A percentile compares a stretch with the other conserved stretches of the same genome.
Evolutionary conservation across 805 yeast genomes (phyloP).

Genomic region (Kodamaea kaohsiungensis): DNA sequence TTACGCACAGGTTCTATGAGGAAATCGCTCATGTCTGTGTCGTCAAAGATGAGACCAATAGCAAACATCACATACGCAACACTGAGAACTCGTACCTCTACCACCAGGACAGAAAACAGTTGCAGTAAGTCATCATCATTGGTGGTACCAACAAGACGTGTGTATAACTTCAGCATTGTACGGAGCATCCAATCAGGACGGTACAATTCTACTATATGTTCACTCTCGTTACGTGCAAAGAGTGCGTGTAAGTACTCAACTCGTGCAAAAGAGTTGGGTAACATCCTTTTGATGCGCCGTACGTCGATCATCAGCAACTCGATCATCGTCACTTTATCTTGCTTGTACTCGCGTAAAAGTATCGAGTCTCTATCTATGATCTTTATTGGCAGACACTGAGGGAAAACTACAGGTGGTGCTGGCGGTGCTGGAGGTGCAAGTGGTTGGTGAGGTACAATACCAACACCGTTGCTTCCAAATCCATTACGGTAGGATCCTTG

Average conservation of each 20-base stretch:
- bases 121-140: slow-evolving; percentile 9
- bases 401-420: slow-evolving; percentile 1
- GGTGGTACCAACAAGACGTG: slow-evolving; percentile 3
- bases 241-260: slow-evolving; percentile 6
- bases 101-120: slow-evolving; percentile 6
- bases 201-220: slow-evolving; percentile 5
- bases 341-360: background rate
- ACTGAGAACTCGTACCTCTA: slow-evolving; percentile 19
- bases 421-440: background rate
- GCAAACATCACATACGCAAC: slow-evolving; percentile 21
- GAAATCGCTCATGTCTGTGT: slow-evolving; percentile 4
- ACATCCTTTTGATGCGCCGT: slow-evolving; percentile 6
- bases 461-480: background rate
- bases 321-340: slow-evolving; percentile 3
- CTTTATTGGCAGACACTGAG: background rate
- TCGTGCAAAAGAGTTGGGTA: slow-evolving; percentile 10
- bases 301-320: slow-evolving; percentile 12
- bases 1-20: slow-evolving; percentile 9
- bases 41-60: slow-evolving; percentile 18
- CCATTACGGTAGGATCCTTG: background rate
- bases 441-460: background rate
- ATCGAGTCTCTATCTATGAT: background rate
- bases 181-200: slow-evolving; percentile 3
- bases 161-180: slow-evolving; percentile 6
- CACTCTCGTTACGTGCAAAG: slow-evolving; percentile 9